Base-by-base conservation (phyloP, 345 rosid genomes). In the Brassica incana region DNA sequence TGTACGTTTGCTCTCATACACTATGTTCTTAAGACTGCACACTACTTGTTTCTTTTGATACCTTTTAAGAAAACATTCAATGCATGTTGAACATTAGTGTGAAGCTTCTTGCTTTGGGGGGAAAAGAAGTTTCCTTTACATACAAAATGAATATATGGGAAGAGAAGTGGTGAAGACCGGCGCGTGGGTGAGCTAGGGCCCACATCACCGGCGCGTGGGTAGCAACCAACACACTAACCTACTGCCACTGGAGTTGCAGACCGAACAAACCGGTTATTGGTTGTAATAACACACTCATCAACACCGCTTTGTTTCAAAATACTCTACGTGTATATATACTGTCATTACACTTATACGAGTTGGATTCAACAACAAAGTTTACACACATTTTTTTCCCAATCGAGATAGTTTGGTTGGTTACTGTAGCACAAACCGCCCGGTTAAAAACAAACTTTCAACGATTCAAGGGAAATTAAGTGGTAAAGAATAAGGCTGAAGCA, bases 11-110 rank as follows among this genome's bases (percentile, higher is more conserved):
- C 2, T 61, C 74, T 68, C 60, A 10, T 8, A 32, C 11, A 79
- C 75, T n/a, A 2, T 74, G 78, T 74, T 69, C 8, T 61, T 61
- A 38, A 75, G 79, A 80, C 69, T 69, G 50, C 56, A 25, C 78
- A 32, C 69, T 62, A 5, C 20, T 67, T 14, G 59, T 48, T 74
- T 67, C n/a, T 10, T 61, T 70, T 63, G 80, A 35, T 62, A 14
- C 75, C 23, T 77, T 60, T 60, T 11, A 18, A 8, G 6, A 10
- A 40, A 29, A 60, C 33, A 48, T 38, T 67, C 58, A 56, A 2
- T 36, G 58, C 7, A 16, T 30, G 33, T 77, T 59, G 32, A 59
- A 67, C 67, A 40, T 18, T 62, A 3, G 33, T 2, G 35, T 43
- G 40, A 59, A 59, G 40, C 2, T 68, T 69, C 18, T 61, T 33